A percentile compares a stretch with the other conserved stretches of the same genome.
phyloP scores from a whole-genome alignment of 179 eudicot genomes.

The Beta lomatogona region DNA sequence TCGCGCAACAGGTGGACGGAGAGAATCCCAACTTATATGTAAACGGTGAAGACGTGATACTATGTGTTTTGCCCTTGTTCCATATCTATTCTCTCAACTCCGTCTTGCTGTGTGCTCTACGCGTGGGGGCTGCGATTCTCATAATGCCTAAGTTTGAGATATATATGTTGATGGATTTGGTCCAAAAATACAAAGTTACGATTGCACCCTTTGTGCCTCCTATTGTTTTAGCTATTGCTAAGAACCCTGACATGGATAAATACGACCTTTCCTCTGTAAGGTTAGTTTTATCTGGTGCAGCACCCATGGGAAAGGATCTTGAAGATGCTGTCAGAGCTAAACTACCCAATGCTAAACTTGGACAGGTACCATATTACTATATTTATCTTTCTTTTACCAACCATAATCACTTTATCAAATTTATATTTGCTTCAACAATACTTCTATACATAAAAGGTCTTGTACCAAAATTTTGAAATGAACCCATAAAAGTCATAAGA shows the following conservation, averaged over 20 bases:
- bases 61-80: conserved; percentile 81
- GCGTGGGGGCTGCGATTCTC: conserved; percentile 79
- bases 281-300: conserved; percentile 84
- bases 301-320: conserved; percentile 90
- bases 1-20: conserved; percentile 92
- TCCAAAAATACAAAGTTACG: conserved; percentile 73
- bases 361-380: conserved; percentile 59
- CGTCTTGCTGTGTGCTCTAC: conserved; percentile 65
- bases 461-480: too few species aligned
- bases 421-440: too few species aligned
- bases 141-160: conserved; percentile 87
- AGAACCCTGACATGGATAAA: conserved; percentile 53
- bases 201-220: conserved; percentile 98
- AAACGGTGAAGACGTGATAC: conserved; percentile 68
- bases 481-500: too few species aligned
- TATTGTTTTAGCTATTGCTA: conserved; percentile 71
- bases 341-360: conserved; percentile 84
- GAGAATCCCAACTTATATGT: conserved; percentile 85
- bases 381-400: background rate
- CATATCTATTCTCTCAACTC: conserved; percentile 87
- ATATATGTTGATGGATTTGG: conserved; percentile 51
- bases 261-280: conserved; percentile 77
- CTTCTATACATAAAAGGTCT: too few species aligned
- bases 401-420: background rate
- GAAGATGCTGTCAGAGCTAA: conserved; percentile 78